Evolutionary conservation across 2,329 filamentous ascomycete species (phyloP).

Genomic region (Amylocarpus encephaloides): DNA sequence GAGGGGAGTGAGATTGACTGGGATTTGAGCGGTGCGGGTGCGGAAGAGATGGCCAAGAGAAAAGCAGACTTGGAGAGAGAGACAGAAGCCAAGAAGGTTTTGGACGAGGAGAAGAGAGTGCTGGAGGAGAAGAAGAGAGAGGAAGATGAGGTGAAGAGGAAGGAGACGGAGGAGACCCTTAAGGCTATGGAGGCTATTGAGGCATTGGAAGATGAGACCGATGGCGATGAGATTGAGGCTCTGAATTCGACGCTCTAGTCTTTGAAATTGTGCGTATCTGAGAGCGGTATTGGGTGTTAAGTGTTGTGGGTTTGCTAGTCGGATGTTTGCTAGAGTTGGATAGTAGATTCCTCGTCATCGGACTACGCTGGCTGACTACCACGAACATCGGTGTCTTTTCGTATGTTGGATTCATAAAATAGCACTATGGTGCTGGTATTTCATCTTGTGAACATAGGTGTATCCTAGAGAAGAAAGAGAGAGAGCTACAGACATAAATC

Average conservation of each 20-base stretch:
- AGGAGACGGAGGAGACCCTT: slow-evolving; percentile 3
- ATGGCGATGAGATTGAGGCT: not conserved
- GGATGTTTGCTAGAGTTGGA: not conserved
- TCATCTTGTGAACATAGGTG: no score
- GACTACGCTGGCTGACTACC: no score
- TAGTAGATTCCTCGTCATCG: not conserved
- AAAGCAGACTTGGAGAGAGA: not conserved
- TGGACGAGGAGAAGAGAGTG: not conserved
- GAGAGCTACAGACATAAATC: no score
- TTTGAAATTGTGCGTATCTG: not conserved
- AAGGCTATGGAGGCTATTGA: slow-evolving; percentile 14
- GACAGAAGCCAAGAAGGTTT: not conserved
- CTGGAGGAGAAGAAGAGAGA: not conserved
- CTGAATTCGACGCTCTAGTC: not conserved
- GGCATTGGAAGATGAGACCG: slow-evolving; percentile 11
- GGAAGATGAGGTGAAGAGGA: not conserved
- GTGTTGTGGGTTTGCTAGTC: not conserved
- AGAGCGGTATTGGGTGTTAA: not conserved
- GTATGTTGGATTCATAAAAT: no score
- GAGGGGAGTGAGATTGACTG: slow-evolving; percentile 78
- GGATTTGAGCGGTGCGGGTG: slow-evolving; percentile 39
- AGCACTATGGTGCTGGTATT: no score
- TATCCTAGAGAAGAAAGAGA: no score
- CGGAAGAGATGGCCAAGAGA: not conserved
- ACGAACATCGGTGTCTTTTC: no score